phyloP scores from a whole-genome alignment of 331 rosid genomes.

The Pyracantha coccinea region DNA sequence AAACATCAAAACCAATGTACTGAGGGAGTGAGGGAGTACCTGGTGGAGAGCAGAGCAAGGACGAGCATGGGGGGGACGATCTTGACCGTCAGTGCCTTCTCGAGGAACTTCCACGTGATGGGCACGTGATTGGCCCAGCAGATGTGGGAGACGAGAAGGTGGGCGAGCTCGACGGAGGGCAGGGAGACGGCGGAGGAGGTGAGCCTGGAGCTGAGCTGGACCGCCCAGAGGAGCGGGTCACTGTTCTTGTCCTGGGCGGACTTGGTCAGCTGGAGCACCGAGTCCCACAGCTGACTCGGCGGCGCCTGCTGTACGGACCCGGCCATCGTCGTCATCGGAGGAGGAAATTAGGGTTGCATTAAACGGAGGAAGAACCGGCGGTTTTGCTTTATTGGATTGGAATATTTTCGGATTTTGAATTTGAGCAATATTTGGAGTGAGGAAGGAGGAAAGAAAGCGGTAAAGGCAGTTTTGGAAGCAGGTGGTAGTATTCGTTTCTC shows the following conservation, averaged over 20 bases:
- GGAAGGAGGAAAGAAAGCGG: too few relatives aligned
- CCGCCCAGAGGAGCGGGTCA: constrained; percentile 67
- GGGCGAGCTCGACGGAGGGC: constrained; percentile 70
- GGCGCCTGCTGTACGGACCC: constrained; percentile 18
- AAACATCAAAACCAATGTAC: not conserved
- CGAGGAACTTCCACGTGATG: constrained; percentile 76
- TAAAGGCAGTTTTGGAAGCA: too few relatives aligned
- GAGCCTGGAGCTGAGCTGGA: constrained; percentile 43
- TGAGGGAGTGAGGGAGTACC: constrained; percentile 16
- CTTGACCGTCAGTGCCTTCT: constrained; percentile 50
- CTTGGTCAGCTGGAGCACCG: constrained; percentile 58
- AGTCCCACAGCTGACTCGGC: constrained; percentile 47
- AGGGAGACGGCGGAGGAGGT: constrained; percentile 40
- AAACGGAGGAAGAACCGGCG: too few relatives aligned
- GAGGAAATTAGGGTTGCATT: not conserved
- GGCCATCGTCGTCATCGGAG: constrained; percentile 14
- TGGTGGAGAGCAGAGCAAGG: constrained; percentile 64
- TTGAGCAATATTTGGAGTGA: too few relatives aligned
- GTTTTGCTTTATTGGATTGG: too few relatives aligned
- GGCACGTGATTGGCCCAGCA: constrained; percentile 82
- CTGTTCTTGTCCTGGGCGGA: constrained; percentile 61
- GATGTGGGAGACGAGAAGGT: constrained; percentile 61
- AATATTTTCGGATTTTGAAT: too few relatives aligned
- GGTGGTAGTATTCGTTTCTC: too few relatives aligned
- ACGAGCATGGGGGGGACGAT: constrained; percentile 72